Conservation (phyloP, 192 early-diverging fungal species). For the Backusella luteola region DNA sequence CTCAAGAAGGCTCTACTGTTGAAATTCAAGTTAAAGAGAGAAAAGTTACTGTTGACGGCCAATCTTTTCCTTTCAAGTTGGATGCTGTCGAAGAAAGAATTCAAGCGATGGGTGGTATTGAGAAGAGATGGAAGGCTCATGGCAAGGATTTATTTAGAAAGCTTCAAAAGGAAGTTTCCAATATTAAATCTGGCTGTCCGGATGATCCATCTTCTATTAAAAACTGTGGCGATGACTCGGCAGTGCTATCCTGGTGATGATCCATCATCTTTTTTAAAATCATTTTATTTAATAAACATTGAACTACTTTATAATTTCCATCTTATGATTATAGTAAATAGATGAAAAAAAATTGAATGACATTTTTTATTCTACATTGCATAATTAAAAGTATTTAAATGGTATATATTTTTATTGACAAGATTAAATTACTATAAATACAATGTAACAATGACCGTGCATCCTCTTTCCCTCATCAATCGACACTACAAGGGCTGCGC, state of each 20-base stretch:
- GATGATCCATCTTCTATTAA: neutral
- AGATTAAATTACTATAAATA: neutral
- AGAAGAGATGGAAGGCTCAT: constrained; percentile 18
- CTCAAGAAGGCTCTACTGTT: constrained; percentile 71
- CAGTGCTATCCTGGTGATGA: neutral
- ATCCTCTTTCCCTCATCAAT: no score
- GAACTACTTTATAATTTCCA: neutral
- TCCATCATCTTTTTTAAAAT: neutral
- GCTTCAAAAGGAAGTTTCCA: constrained; percentile 15
- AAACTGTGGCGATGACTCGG: neutral
- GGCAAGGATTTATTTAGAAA: constrained; percentile 24
- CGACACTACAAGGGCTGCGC: neutral
- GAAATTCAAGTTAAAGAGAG: constrained; percentile 67
- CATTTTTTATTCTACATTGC: no score
- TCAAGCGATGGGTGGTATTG: constrained; percentile 27
- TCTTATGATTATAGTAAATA: no score
- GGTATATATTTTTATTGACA: no score
- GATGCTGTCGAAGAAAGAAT: constrained; percentile 26
- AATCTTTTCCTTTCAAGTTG: constrained; percentile 19
- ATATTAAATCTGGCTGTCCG: neutral
- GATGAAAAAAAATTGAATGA: no score
- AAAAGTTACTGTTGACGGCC: constrained; percentile 18
- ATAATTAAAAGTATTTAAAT: no score
- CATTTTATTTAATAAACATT: neutral
- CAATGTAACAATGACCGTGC: neutral